Percentiles rank a stretch among this genome's conserved stretches.
phyloP scores from a whole-genome alignment of 2,329 filamentous ascomycete genomes.

The Verticillium nubilum region DNA sequence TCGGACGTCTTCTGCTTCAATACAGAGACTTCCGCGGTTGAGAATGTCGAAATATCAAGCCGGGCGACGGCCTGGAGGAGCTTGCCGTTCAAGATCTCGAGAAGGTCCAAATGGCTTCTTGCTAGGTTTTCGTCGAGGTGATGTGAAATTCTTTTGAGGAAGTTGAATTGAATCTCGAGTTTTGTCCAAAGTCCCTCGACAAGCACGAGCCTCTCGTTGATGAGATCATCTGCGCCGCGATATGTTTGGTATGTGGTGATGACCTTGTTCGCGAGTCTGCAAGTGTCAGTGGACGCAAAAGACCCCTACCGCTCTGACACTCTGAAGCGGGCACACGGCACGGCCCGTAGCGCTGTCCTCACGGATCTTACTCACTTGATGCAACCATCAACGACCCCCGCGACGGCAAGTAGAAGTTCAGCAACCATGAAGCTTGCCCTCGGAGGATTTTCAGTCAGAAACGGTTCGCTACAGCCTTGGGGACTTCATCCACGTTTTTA shows the following conservation, averaged over 20 bases:
- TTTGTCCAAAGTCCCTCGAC: background rate
- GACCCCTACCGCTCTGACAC: background rate
- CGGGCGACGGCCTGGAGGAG: background rate
- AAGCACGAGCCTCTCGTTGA: background rate
- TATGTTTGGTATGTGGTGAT: background rate
- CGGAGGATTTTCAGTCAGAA: too few species aligned
- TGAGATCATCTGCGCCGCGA: background rate
- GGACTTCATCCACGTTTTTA: too few species aligned
- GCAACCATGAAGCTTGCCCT: background rate
- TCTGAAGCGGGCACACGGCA: background rate
- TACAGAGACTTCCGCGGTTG: background rate
- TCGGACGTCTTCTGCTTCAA: slow-evolving; percentile 2
- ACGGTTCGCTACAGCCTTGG: too few species aligned
- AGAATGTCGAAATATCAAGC: slow-evolving; percentile 2
- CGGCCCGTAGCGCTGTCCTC: background rate
- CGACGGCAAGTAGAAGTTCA: slow-evolving; percentile 1
- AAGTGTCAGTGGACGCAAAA: too few species aligned
- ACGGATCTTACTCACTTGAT: slow-evolving; percentile 1
- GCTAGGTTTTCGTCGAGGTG: slow-evolving; percentile 10
- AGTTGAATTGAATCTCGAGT: background rate
- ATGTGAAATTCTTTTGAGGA: background rate
- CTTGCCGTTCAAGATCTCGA: slow-evolving; percentile 12
- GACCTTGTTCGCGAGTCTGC: background rate
- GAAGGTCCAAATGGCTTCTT: slow-evolving; percentile 11
- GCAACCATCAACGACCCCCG: slow-evolving; percentile 5